Base-by-base conservation (phyloP, 441 rosid genomes). In the Erodium texanum region DNA sequence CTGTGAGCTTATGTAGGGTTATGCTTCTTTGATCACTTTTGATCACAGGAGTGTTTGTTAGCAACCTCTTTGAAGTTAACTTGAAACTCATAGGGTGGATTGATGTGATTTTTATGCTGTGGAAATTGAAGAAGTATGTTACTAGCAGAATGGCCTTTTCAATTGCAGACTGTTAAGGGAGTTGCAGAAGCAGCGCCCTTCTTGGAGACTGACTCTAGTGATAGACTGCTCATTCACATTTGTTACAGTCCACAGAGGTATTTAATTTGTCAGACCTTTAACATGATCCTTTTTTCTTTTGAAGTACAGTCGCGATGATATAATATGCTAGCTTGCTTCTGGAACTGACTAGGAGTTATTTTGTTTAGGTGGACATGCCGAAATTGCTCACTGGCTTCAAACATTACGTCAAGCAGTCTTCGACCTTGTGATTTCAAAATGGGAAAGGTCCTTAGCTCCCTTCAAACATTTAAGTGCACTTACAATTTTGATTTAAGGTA, bases 231-330 rank as follows among this genome's bases (percentile, higher is more conserved):
- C 36, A 66, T 93, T 72, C 96, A 90, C 69, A 89, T 93, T 70
- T 81, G 83, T 73, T 93, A 85, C 76, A 87, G 96, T 80, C 98
- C 98, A 20, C 82, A 90, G 81, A 90, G 96, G 98, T 89, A 80
- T 12, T 56, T 62, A 2, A 1, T 15, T 29, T 61, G 8, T 38
- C 45, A 38, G 45, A 38, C 7, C 45, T 38, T 38, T 38, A 38
- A 8, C 45, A 38, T 8, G 11, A 38, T 38, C 5, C 45, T 38
- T 38, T 38, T 38, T 38, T 38, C 45, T 11, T 38, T 38, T 38
- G 43, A 36, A 8, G 7, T 11, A 38, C 11, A 38, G 11, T 38
- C 45, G 7, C 45, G 8, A 38, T 38, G 11, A 38, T 10, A 0
- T 38, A 0, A 38, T 38, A 38, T 7, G 45, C 45, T 38, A 7